Evolutionary conservation across 306 rosid species (phyloP), one percentile per base, ranked within the genome.

Genomic region (Morella rubra): DNA sequence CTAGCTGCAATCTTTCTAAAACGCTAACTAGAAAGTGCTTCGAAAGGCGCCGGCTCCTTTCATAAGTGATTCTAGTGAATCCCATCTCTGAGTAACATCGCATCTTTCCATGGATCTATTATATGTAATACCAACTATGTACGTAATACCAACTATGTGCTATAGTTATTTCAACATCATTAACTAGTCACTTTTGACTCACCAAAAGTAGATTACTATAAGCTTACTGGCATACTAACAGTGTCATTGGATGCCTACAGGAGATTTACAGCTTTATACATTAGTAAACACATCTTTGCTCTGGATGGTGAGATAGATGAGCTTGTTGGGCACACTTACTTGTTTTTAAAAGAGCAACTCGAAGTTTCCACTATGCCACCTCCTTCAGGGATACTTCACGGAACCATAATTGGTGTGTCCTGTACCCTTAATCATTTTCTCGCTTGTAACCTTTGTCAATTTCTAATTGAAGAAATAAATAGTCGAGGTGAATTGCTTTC

Each of bases 321-420:
- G 86, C 86, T 88, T 72, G 88, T 91, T 46, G 93, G 98, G 37
- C 93, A 89, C 78, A 47, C 86, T 54, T 93, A 84, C 69, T 85
- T 91, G 70, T 93, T 84, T 82, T 79, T 93, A 75, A 93, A 88
- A 77, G 89, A 91, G 69, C 97, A 93, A 77, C 97, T 93, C 80
- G 89, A 89, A 58, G 85, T 80, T 72, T 76, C 95, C 18, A 32
- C 69, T 44, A 77, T 84, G 89, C 88, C 90, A 12, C 89, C 90
- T 72, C 92, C 84, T 27, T 79, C 89, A 24, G 92, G 93, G 80
- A 88, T 93, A 61, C 91, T 91, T 74, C 95, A 93, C 9, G 97
- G 95, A 84, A 91, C 90, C 85, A 77, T 91, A 47, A 91, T 93
- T 73, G 96, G 98, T 90, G 1, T 50, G 79, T 3, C 61, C 44